These are phyloP conservation scores for Blumeria hordei DNA, from an alignment of 2,329 filamentous ascomycete genomes.

Conservation along the genomic window DNA sequence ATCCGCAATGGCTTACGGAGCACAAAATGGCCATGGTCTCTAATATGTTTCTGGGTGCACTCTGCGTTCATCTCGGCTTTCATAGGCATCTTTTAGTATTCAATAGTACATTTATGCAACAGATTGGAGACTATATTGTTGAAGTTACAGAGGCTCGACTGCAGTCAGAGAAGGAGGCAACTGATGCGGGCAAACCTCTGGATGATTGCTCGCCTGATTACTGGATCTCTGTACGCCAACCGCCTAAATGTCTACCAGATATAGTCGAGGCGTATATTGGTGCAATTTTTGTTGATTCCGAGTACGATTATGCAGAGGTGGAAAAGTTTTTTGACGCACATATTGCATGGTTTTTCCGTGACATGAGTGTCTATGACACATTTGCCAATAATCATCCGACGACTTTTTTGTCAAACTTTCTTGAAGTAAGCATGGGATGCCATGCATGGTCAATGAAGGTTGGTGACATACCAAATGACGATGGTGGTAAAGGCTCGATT, in stretches of 20 bases:
- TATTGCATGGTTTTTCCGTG: slow-evolving; percentile 53
- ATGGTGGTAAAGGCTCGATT: slow-evolving; percentile 24
- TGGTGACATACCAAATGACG: slow-evolving; percentile 19
- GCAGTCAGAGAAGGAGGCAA: slow-evolving; percentile 15
- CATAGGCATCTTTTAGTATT: slow-evolving; percentile 46
- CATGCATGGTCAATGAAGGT: slow-evolving; percentile 25
- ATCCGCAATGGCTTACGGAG: slow-evolving; percentile 92
- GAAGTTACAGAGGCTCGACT: slow-evolving; percentile 30
- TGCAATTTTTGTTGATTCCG: slow-evolving; percentile 73
- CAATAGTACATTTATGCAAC: slow-evolving; percentile 19
- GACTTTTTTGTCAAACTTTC: slow-evolving; percentile 40
- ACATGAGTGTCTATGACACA: slow-evolving; percentile 70
- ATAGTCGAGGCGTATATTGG: slow-evolving; percentile 75
- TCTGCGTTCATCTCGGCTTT: slow-evolving; percentile 57
- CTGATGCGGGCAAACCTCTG: slow-evolving; percentile 15
- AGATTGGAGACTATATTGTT: slow-evolving; percentile 28
- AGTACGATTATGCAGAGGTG: slow-evolving; percentile 52
- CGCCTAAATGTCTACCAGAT: slow-evolving; percentile 60
- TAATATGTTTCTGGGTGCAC: slow-evolving; percentile 72
- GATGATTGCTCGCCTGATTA: slow-evolving; percentile 32
- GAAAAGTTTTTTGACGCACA: slow-evolving; percentile 53
- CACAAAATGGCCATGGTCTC: slow-evolving; percentile 99
- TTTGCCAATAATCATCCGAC: slow-evolving; percentile 74
- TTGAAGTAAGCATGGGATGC: slow-evolving; percentile 44
- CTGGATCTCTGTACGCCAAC: slow-evolving; percentile 38